Evolutionary conservation across 257 asterid species (phyloP), one percentile per base, ranked within the genome.

Genomic region (Knoxia roxburghii): DNA sequence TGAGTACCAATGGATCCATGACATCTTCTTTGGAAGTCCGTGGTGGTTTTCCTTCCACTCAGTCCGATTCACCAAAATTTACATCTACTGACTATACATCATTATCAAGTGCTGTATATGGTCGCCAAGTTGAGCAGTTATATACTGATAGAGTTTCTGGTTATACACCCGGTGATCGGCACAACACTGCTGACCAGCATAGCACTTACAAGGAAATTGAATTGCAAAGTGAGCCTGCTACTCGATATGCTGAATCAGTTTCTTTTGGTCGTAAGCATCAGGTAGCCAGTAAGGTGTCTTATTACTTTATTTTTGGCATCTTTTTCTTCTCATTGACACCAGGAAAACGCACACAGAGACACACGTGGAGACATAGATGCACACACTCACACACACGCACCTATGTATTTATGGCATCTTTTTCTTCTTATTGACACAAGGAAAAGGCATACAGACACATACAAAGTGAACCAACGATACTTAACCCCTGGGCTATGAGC

Each of bases 81-180:
- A 46, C 82, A 30, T 67, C 87, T 63, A 77, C 78, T 75, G 96
- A 85, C 61, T 89, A 85, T 79, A 79, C 80, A 50, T 68, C 96
- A 30, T 82, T 95, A 37, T 74, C 97, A 62, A 84, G 82, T 81
- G 89, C 79, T 27, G 87, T 81, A 68, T 94, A 86, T 73, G 90
- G 84, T 54, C 95, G 82, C 68, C 86, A 86, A 70, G 81, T 76
- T 61, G 96, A 90, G 70, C 92, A 83, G 67, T 80, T 88, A 58
- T 88, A 82, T 76, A 49, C 94, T 2, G 97, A 90, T 58, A 83
- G 88, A 74, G 78, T 82, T 32, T 75, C 95, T 30, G 97, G 90
- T 72, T 93, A 85, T 80, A 79, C 96, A 48, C 67, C 90, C 62
- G 72, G 80, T 59, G 96, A 90, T 29, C 89, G 93, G 72, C 96